Conservation (phyloP, 148 eudicot species). For the Chenopodium berlandieri region DNA sequence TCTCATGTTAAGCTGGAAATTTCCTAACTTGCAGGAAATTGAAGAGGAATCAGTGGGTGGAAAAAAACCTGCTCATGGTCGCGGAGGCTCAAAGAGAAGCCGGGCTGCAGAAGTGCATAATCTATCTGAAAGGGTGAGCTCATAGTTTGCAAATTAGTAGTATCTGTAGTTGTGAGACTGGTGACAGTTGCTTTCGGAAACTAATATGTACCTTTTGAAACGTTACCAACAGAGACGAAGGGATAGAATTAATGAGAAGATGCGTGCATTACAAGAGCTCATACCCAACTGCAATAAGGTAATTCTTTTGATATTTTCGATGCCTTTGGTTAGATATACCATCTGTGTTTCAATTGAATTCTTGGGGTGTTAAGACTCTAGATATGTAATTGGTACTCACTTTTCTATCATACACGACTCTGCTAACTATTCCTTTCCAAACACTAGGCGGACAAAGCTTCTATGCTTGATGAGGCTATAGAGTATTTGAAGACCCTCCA, state of each 20-base stretch:
- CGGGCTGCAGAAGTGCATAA: constrained; percentile 99
- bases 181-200: constrained; percentile 13
- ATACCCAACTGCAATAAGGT: constrained; percentile 99
- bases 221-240: constrained; percentile 75
- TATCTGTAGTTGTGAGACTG: not conserved
- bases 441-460: constrained; percentile 85
- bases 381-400: not conserved
- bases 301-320: not conserved
- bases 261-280: constrained; percentile 97
- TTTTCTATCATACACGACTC: not conserved
- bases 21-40: constrained; percentile 53
- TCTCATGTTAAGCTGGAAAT: constrained; percentile 10
- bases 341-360: not conserved
- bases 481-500: constrained; percentile 93
- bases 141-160: not conserved
- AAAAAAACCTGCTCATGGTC: constrained; percentile 49
- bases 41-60: constrained; percentile 83
- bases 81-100: constrained; percentile 79
- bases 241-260: constrained; percentile 95
- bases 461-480: constrained; percentile 97
- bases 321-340: not conserved
- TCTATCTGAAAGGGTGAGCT: constrained; percentile 85
- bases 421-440: constrained; percentile 10
- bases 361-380: not conserved
- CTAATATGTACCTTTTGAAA: constrained; percentile 1